These are phyloP conservation scores for Diutina scorzettiae DNA, from an alignment of 1,139 yeast species.

Conservation along the genomic window DNA sequence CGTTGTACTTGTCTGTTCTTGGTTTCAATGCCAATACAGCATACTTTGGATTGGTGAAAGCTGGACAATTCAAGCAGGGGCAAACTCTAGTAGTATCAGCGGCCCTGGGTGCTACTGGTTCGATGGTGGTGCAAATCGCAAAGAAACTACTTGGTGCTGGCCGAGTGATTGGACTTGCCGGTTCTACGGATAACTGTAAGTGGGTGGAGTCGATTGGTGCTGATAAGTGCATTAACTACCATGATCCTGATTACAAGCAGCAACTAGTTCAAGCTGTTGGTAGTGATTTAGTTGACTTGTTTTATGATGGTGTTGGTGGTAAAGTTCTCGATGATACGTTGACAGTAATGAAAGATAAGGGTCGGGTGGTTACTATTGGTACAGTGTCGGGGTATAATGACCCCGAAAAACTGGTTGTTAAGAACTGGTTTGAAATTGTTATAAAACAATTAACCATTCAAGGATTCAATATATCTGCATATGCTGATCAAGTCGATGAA, in stretches of 20 bases:
- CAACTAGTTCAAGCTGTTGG: conserved; percentile 34
- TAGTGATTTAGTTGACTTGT: conserved; percentile 29
- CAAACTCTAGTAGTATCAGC: conserved; percentile 42
- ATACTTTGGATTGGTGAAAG: conserved; percentile 39
- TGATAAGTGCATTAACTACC: conserved; percentile 43
- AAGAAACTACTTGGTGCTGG: conserved; percentile 39
- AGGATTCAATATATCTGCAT: conserved; percentile 38
- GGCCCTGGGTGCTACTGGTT: conserved; percentile 64
- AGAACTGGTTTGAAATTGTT: conserved; percentile 32
- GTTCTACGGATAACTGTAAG: conserved; percentile 43
- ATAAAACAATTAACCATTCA: conserved; percentile 34
- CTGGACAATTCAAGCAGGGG: conserved; percentile 26
- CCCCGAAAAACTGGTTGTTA: conserved; percentile 18
- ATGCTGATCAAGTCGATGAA: conserved; percentile 18
- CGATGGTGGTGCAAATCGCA: conserved; percentile 47
- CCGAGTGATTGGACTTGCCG: conserved; percentile 54
- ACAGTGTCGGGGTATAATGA: conserved; percentile 50
- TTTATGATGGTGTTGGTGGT: conserved; percentile 58
- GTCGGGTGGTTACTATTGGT: conserved; percentile 48
- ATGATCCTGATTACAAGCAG: conserved; percentile 28
- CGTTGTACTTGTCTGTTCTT: conserved; percentile 27
- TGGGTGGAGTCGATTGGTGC: conserved; percentile 47
- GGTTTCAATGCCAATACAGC: conserved; percentile 58
- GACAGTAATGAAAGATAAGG: conserved; percentile 25
- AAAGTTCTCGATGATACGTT: conserved; percentile 38